Conservation (phyloP, 2,329 filamentous ascomycete genomes). For the Zymoseptoria pseudotritici region DNA sequence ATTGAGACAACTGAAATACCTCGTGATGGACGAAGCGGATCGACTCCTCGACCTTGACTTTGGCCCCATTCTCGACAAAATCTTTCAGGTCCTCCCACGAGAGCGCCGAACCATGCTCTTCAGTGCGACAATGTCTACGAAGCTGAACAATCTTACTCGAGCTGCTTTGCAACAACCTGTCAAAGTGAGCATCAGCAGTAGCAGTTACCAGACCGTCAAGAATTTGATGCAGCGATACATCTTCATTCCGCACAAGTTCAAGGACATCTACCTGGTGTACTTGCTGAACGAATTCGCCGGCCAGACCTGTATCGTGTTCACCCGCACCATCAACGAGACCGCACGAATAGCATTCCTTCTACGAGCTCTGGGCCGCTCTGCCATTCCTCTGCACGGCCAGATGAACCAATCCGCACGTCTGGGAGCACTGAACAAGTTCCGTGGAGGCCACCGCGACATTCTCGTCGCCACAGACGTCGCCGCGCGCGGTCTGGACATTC, state of each 20-base stretch:
- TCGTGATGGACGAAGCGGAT: slow-evolving; percentile 95
- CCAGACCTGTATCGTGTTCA: slow-evolving; percentile 85
- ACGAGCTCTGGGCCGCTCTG: slow-evolving; percentile 75
- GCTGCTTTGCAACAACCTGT: slow-evolving; percentile 80
- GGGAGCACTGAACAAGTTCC: slow-evolving; percentile 86
- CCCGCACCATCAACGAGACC: slow-evolving; percentile 82
- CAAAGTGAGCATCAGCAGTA: slow-evolving; percentile 70
- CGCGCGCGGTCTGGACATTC: slow-evolving; percentile 85
- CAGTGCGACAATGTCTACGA: slow-evolving; percentile 87
- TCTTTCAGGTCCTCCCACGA: slow-evolving; percentile 77
- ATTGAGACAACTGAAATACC: slow-evolving; percentile 69
- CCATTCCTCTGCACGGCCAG: slow-evolving; percentile 88
- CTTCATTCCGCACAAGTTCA: slow-evolving; percentile 77
- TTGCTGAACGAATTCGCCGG: slow-evolving; percentile 80
- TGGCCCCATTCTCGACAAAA: slow-evolving; percentile 84
- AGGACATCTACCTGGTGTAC: slow-evolving; percentile 84
- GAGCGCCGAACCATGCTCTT: slow-evolving; percentile 80
- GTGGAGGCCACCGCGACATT: slow-evolving; percentile 69
- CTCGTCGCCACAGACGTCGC: slow-evolving; percentile 93
- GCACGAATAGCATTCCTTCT: slow-evolving; percentile 79
- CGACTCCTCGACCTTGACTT: slow-evolving; percentile 90
- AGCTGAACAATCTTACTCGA: slow-evolving; percentile 86
- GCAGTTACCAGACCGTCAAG: slow-evolving; percentile 84
- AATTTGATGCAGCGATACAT: slow-evolving; percentile 81
- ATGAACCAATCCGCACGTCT: slow-evolving; percentile 80